Percentiles rank a stretch among this genome's conserved stretches.
Conservation (phyloP, 2,329 filamentous ascomycete species). For the Neopestalotiopsis rosae region DNA sequence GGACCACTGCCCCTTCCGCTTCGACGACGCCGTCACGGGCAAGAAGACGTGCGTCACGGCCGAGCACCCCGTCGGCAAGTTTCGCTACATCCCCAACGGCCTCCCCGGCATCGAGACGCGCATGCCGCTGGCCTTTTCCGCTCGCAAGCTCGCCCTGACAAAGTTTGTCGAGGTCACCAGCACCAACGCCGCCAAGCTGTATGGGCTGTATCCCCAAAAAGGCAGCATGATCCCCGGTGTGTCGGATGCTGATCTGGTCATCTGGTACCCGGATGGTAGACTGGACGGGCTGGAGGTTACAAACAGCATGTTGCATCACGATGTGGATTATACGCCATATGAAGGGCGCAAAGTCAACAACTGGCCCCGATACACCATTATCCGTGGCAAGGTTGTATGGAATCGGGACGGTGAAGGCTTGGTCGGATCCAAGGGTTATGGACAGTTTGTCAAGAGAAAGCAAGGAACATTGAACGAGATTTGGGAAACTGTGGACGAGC, state of each 20-base stretch:
- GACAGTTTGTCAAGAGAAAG: conserved; percentile 25
- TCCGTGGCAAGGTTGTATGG: conserved; percentile 65
- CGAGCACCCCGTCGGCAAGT: conserved; percentile 50
- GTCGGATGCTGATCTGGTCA: conserved; percentile 60
- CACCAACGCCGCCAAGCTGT: conserved; percentile 62
- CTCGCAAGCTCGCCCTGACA: conserved; percentile 45
- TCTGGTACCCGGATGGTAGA: conserved; percentile 58
- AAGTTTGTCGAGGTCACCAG: conserved; percentile 60
- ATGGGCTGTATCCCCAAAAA: conserved; percentile 58
- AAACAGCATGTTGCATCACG: conserved; percentile 63
- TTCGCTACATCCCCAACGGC: conserved; percentile 64
- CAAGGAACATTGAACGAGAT: conserved; percentile 23
- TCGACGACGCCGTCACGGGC: conserved; percentile 47
- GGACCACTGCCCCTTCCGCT: conserved; percentile 54
- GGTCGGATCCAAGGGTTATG: conserved; percentile 39
- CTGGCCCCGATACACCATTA: conserved; percentile 66
- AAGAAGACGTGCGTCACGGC: conserved; percentile 55
- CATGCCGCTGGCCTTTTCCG: conserved; percentile 50
- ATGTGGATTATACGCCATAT: conserved; percentile 67
- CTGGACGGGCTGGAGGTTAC: conserved; percentile 49
- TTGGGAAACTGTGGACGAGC: conserved; percentile 36
- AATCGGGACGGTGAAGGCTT: conserved; percentile 57
- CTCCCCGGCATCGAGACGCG: conserved; percentile 63
- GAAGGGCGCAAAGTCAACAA: conserved; percentile 61
- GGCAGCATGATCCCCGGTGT: conserved; percentile 55